A percentile compares a stretch with the other conserved stretches of the same genome.
These are phyloP conservation scores for Juncus inflexus DNA, from an alignment of 176 grass and related monocot species.

Conservation along the genomic window DNA sequence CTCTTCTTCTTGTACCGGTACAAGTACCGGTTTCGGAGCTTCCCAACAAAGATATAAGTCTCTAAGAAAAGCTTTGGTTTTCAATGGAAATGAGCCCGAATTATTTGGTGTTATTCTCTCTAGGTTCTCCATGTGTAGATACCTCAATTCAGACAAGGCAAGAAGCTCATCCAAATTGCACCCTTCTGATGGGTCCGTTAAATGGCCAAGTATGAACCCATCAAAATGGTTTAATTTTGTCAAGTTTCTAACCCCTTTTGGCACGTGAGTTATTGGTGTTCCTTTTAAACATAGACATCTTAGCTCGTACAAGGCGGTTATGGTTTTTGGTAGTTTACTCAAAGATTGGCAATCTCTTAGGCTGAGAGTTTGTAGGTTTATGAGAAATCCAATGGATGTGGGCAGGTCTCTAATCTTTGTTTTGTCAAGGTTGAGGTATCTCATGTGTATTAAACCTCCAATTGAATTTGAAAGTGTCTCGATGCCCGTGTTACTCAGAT, in stretches of 20 bases:
- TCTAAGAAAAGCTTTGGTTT: slow-evolving; percentile 60
- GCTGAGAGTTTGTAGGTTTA: slow-evolving; percentile 68
- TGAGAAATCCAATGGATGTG: slow-evolving; percentile 56
- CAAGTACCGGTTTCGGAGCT: slow-evolving; percentile 17
- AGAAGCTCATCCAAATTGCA: slow-evolving; percentile 62
- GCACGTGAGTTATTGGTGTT: slow-evolving; percentile 57
- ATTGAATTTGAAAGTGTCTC: slow-evolving; percentile 55
- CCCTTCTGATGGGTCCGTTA: slow-evolving; percentile 33
- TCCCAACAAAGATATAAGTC: slow-evolving; percentile 52
- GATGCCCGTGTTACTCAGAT: slow-evolving; percentile 50
- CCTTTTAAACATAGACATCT: slow-evolving; percentile 52
- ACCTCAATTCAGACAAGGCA: slow-evolving; percentile 53
- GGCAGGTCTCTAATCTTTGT: slow-evolving; percentile 58
- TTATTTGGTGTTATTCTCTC: slow-evolving; percentile 45
- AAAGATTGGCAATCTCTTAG: slow-evolving; percentile 48
- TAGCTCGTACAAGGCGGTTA: slow-evolving; percentile 50
- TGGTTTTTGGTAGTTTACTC: slow-evolving; percentile 55
- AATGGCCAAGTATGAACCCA: slow-evolving; percentile 61
- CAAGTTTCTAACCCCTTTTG: slow-evolving; percentile 54
- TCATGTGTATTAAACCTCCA: slow-evolving; percentile 58
- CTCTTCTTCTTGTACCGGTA: slow-evolving; percentile 22
- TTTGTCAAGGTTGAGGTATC: slow-evolving; percentile 68
- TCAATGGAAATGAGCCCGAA: slow-evolving; percentile 43
- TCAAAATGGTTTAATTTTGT: slow-evolving; percentile 53
- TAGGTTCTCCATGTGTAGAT: slow-evolving; percentile 47